Percentiles rank a stretch among this genome's conserved stretches.
Conservation (phyloP, 164 flowering plant species). For the Litsea cubeba region DNA sequence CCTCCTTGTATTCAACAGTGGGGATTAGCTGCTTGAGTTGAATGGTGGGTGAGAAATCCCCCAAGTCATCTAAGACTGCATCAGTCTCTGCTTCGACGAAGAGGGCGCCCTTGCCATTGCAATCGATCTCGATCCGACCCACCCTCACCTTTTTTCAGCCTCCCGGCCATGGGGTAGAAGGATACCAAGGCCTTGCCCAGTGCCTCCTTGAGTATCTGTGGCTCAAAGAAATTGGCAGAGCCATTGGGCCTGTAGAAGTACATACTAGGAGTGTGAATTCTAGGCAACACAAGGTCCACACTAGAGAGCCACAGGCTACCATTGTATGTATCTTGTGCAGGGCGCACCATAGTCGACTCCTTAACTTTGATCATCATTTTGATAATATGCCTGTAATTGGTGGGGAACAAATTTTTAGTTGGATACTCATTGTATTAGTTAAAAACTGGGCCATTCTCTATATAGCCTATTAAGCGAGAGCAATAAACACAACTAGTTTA, state of each 20-base stretch:
- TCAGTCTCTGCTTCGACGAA: conserved; percentile 6
- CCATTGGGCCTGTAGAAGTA: conserved; percentile 12
- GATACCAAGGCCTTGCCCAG: conserved; percentile 13
- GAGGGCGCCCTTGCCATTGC: conserved; percentile 14
- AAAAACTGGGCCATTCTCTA: too few species aligned
- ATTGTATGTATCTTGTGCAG: neutral
- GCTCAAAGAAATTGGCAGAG: conserved; percentile 8
- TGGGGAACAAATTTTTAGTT: too few species aligned
- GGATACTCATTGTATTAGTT: too few species aligned
- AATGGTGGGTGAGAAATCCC: conserved; percentile 4
- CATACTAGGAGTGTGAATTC: conserved; percentile 4
- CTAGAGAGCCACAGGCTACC: conserved; percentile 3
- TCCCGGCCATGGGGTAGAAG: conserved; percentile 17
- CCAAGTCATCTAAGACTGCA: neutral
- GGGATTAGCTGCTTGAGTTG: conserved; percentile 7
- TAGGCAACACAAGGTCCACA: conserved; percentile 12
- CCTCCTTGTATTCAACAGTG: conserved; percentile 1
- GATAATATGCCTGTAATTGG: neutral
- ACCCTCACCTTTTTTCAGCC: neutral
- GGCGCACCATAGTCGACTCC: conserved; percentile 9
- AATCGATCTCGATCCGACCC: conserved; percentile 16
- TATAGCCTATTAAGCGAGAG: too few species aligned
- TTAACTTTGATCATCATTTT: neutral
- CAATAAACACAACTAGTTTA: too few species aligned
- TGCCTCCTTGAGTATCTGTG: conserved; percentile 3